Percentiles rank a stretch among this genome's conserved stretches.
phyloP scores from a whole-genome alignment of 2,329 filamentous ascomycete species.

The Dothideomycetes sp. region DNA sequence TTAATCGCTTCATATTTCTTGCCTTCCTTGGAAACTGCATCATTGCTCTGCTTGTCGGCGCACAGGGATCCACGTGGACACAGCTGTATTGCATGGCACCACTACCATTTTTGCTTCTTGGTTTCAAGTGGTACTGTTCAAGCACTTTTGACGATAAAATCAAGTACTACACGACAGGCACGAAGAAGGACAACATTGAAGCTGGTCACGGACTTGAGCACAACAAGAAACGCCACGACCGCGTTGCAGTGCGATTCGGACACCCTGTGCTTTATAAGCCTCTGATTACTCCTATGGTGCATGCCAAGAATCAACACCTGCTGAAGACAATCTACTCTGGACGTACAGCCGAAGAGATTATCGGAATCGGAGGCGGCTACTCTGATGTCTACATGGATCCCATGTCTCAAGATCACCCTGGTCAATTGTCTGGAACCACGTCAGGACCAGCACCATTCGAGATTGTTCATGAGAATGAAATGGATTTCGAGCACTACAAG shows the following conservation, averaged over 20 bases:
- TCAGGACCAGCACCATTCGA: constrained; percentile 56
- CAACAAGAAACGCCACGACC: constrained; percentile 48
- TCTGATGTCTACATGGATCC: constrained; percentile 74
- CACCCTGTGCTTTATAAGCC: constrained; percentile 85
- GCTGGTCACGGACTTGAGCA: constrained; percentile 20
- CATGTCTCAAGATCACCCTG: constrained; percentile 55
- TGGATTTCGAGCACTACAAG: constrained; percentile 89
- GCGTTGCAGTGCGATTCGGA: constrained; percentile 67
- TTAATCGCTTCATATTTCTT: constrained; percentile 85
- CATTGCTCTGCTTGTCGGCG: constrained; percentile 64
- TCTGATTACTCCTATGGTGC: constrained; percentile 89
- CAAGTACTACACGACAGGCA: constrained; percentile 64
- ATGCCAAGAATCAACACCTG: constrained; percentile 77
- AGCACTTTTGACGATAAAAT: constrained; percentile 66
- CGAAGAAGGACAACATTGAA: constrained; percentile 35
- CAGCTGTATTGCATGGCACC: constrained; percentile 59
- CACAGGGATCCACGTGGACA: constrained; percentile 43
- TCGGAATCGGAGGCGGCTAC: constrained; percentile 55
- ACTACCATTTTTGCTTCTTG: constrained; percentile 64
- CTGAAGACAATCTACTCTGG: constrained; percentile 80
- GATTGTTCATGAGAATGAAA: constrained; percentile 71
- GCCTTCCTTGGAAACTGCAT: constrained; percentile 68
- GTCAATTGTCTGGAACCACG: constrained; percentile 44
- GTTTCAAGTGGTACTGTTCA: constrained; percentile 79
- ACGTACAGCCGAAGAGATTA: constrained; percentile 48